Conservation (phyloP, 345 rosid species). For the Geranium brycei region DNA sequence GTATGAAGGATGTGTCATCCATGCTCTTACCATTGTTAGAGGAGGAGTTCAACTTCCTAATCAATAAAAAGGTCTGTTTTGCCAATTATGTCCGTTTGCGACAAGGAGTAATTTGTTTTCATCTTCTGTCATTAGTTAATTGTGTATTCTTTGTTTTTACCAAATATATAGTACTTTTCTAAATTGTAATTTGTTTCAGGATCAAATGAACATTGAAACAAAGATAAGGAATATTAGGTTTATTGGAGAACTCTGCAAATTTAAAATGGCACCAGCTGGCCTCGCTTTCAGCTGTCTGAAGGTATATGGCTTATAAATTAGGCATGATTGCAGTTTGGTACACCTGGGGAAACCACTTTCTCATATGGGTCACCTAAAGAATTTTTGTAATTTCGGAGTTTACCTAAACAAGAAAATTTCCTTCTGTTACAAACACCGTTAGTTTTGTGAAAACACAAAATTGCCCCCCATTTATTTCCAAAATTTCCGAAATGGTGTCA, state of each 20-base stretch:
- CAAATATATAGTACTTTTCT: background rate
- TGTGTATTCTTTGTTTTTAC: slow-evolving; percentile 6
- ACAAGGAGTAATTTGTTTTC: slow-evolving; percentile 5
- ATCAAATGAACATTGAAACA: slow-evolving; percentile 98
- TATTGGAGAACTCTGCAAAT: slow-evolving; percentile 97
- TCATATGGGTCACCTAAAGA: too few relatives aligned
- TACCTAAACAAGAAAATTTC: too few relatives aligned
- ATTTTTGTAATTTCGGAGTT: too few relatives aligned
- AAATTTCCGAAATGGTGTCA: too few relatives aligned
- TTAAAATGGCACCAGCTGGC: slow-evolving; percentile 68
- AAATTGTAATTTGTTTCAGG: slow-evolving; percentile 41
- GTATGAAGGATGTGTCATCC: slow-evolving; percentile 87
- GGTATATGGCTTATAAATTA: slow-evolving; percentile 25
- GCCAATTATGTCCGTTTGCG: background rate
- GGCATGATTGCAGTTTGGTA: too few relatives aligned
- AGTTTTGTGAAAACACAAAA: too few relatives aligned
- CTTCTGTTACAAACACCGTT: too few relatives aligned
- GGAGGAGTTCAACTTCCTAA: slow-evolving; percentile 91
- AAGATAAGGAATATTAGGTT: slow-evolving; percentile 94
- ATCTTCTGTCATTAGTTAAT: slow-evolving; percentile 6
- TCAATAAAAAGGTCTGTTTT: slow-evolving; percentile 69
- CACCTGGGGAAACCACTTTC: too few relatives aligned
- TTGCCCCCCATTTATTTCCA: too few relatives aligned
- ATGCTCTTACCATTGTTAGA: slow-evolving; percentile 90
- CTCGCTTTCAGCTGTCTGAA: slow-evolving; percentile 88